phyloP scores from a whole-genome alignment of 805 yeast genomes.

The Teunomyces barrocoloradensis region DNA sequence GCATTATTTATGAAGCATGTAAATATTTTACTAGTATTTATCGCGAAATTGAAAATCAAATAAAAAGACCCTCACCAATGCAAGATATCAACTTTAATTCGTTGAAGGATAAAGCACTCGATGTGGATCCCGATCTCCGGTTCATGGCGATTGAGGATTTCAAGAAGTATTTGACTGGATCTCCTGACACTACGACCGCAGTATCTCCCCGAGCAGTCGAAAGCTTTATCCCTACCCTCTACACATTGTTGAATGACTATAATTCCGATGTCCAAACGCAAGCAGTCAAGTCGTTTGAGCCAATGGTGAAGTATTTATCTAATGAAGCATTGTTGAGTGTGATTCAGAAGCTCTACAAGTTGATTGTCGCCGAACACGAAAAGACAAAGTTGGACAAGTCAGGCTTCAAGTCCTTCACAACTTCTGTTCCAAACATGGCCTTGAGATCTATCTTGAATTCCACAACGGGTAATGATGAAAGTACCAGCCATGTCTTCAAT shows the following conservation, averaged over 20 bases:
- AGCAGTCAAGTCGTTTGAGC: conserved; percentile 59
- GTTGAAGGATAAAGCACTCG: conserved; percentile 47
- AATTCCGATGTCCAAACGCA: conserved; percentile 74
- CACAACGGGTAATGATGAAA: neutral
- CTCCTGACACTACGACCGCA: conserved; percentile 13
- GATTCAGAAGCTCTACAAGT: conserved; percentile 25
- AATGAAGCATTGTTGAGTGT: conserved; percentile 29
- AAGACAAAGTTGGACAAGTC: conserved; percentile 13
- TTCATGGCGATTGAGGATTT: conserved; percentile 84
- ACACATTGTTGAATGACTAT: conserved; percentile 52
- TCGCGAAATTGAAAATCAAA: neutral
- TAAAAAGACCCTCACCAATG: conserved; percentile 11
- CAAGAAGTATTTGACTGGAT: conserved; percentile 38
- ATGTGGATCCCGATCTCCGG: conserved; percentile 77
- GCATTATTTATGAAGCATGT: neutral
- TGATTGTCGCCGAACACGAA: conserved; percentile 16
- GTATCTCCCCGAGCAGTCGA: conserved; percentile 6
- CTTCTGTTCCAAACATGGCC: conserved; percentile 54
- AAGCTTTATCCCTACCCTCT: conserved; percentile 37
- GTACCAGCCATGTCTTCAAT: conserved; percentile 5
- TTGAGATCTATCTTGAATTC: conserved; percentile 41
- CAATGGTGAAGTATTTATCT: conserved; percentile 40
- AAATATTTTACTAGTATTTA: neutral
- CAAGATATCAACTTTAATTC: conserved; percentile 26
- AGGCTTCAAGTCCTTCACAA: conserved; percentile 32